A percentile compares a stretch with the other conserved stretches of the same genome.
Conservation (phyloP, 176 grass and related monocot species). For the Zizania latifolia region DNA sequence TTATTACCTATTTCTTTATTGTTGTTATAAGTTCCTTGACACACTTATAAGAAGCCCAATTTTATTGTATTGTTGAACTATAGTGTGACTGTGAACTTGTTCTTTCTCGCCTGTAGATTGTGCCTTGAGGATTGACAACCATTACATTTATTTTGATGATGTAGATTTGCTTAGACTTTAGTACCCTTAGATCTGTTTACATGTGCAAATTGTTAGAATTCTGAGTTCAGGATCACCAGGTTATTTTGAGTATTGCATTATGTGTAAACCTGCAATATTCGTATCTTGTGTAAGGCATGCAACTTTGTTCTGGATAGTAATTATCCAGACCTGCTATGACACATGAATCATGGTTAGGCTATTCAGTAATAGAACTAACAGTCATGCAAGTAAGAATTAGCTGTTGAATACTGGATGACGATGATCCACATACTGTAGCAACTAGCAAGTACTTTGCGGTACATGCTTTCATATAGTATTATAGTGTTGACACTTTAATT, state of each 20-base stretch:
- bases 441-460: background rate
- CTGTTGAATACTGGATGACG: background rate
- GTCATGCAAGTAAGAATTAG: background rate
- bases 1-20: background rate
- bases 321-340: background rate
- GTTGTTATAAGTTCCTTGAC: background rate
- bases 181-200: background rate
- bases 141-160: background rate
- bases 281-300: background rate
- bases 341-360: background rate
- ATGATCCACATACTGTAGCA: too few relatives aligned
- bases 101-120: background rate
- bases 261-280: background rate
- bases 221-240: background rate
- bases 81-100: constrained; percentile 1
- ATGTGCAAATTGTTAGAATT: background rate
- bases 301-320: background rate
- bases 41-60: background rate
- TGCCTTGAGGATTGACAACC: background rate
- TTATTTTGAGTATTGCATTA: background rate
- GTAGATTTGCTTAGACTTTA: constrained; percentile 4
- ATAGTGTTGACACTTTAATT: constrained; percentile 8
- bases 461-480: constrained; percentile 17
- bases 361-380: background rate
- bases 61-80: background rate